These are phyloP conservation scores for Crithidia acanthocephali DNA, from an alignment of 208 protist species.

Conservation along the genomic window DNA sequence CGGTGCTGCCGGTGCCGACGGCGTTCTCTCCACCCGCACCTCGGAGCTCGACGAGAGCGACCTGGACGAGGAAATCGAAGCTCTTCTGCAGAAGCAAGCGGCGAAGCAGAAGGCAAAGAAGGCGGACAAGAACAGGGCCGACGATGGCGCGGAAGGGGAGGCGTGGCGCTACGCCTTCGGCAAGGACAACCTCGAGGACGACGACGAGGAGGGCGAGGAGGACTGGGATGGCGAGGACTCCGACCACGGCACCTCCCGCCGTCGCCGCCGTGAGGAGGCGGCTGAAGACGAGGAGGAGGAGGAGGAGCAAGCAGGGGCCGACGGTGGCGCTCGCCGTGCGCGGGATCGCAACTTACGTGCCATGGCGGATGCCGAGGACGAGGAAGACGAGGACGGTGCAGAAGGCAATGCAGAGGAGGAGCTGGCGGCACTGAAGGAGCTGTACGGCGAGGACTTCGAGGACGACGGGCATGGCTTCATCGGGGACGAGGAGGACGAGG, in stretches of 20 bases:
- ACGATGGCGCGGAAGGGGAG: slow-evolving; percentile 43
- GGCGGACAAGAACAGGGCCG: slow-evolving; percentile 16
- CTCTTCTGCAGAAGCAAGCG: slow-evolving; percentile 45
- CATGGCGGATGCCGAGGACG: slow-evolving; percentile 45
- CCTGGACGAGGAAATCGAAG: slow-evolving; percentile 81
- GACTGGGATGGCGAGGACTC: slow-evolving; percentile 46
- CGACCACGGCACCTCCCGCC: slow-evolving; percentile 32
- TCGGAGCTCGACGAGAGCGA: slow-evolving; percentile 77
- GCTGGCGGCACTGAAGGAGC: slow-evolving; percentile 75
- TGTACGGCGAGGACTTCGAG: slow-evolving; percentile 92
- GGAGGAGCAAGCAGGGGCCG: slow-evolving; percentile 28
- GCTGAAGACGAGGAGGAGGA: slow-evolving; percentile 39
- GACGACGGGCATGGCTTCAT: slow-evolving; percentile 58
- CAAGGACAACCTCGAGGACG: slow-evolving; percentile 45
- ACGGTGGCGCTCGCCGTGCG: slow-evolving; percentile 31
- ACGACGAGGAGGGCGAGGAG: slow-evolving; percentile 47
- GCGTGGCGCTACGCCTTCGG: slow-evolving; percentile 90
- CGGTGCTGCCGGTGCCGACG: slow-evolving; percentile 12
- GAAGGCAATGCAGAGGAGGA: slow-evolving; percentile 59
- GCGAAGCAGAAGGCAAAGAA: slow-evolving; percentile 33
- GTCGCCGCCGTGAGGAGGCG: slow-evolving; percentile 34
- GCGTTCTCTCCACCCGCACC: slow-evolving; percentile 34
- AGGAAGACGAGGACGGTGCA: slow-evolving; percentile 8
- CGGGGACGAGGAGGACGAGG: slow-evolving; percentile 49
- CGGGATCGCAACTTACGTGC: slow-evolving; percentile 44